Evolutionary conservation across 1,139 yeast species (phyloP).

Genomic region (Lodderomyces margitis): DNA sequence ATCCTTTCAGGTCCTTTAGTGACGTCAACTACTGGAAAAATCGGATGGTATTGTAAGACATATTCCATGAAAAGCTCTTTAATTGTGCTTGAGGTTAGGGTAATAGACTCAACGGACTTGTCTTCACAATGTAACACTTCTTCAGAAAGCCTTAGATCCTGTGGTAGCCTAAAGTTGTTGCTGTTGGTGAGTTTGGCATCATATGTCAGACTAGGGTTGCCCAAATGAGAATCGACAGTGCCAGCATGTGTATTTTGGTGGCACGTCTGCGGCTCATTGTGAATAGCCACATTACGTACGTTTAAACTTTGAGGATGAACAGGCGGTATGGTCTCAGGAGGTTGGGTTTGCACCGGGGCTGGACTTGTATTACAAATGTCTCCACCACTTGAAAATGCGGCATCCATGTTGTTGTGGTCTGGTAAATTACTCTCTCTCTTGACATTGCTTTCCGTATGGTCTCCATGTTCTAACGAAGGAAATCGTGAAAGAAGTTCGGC

Average conservation of each 20-base stretch:
- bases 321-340: neutral
- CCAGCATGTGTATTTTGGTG: neutral
- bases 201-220: neutral
- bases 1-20: slow-evolving; percentile 77
- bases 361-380: neutral
- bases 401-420: neutral
- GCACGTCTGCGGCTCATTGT: neutral
- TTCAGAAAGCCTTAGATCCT: slow-evolving; percentile 28
- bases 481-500: slow-evolving; percentile 40
- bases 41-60: slow-evolving; percentile 72
- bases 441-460: neutral
- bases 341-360: neutral
- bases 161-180: neutral
- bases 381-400: neutral
- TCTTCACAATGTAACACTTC: slow-evolving; percentile 53
- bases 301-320: neutral
- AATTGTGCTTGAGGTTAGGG: slow-evolving; percentile 60
- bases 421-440: neutral
- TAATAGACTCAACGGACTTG: slow-evolving; percentile 66
- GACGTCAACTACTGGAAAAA: slow-evolving; percentile 84
- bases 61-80: slow-evolving; percentile 67
- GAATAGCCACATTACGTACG: neutral
- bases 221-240: neutral
- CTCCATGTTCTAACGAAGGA: slow-evolving; percentile 23
- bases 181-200: neutral